A percentile compares a stretch with the other conserved stretches of the same genome.
These are phyloP conservation scores for Iris macrosiphon DNA, from an alignment of 106 monocot genomes.

Conservation along the genomic window DNA sequence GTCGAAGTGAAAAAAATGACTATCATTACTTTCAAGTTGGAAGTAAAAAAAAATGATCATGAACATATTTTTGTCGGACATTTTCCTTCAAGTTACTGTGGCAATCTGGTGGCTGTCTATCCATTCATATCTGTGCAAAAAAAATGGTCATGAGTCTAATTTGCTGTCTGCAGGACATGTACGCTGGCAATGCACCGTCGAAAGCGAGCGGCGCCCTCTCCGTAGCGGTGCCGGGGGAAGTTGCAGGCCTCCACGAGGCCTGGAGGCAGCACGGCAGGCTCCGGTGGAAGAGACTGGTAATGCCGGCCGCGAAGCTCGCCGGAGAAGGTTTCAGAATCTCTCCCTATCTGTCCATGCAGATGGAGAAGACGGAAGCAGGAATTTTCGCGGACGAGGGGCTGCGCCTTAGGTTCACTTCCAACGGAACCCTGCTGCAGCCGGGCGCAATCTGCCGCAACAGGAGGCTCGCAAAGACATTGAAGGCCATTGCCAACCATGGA, in stretches of 20 bases:
- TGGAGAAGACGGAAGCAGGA: conserved; percentile 33
- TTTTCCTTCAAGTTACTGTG: too few relatives aligned
- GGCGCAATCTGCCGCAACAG: conserved; percentile 57
- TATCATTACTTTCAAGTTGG: too few relatives aligned
- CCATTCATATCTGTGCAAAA: not conserved
- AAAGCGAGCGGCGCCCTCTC: conserved; percentile 72
- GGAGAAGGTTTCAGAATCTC: conserved; percentile 56
- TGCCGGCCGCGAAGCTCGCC: conserved; percentile 54
- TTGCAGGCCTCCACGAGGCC: conserved; percentile 71
- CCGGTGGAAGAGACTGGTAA: conserved; percentile 68
- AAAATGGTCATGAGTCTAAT: not conserved
- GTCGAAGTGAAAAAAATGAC: not conserved
- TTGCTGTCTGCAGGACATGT: conserved; percentile 64
- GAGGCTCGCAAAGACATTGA: conserved; percentile 52
- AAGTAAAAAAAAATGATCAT: too few relatives aligned
- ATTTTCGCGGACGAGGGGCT: conserved; percentile 67
- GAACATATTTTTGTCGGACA: too few relatives aligned
- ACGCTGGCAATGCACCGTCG: conserved; percentile 42
- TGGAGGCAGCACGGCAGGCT: conserved; percentile 90
- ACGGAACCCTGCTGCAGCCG: conserved; percentile 41
- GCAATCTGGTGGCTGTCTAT: not conserved
- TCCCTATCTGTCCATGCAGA: conserved; percentile 66
- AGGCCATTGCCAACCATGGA: conserved; percentile 46
- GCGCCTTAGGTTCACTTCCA: conserved; percentile 36
- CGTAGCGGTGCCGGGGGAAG: conserved; percentile 74